Base-by-base conservation (phyloP, 495 filamentous ascomycete species). In the Hypoxylon fuscum region DNA sequence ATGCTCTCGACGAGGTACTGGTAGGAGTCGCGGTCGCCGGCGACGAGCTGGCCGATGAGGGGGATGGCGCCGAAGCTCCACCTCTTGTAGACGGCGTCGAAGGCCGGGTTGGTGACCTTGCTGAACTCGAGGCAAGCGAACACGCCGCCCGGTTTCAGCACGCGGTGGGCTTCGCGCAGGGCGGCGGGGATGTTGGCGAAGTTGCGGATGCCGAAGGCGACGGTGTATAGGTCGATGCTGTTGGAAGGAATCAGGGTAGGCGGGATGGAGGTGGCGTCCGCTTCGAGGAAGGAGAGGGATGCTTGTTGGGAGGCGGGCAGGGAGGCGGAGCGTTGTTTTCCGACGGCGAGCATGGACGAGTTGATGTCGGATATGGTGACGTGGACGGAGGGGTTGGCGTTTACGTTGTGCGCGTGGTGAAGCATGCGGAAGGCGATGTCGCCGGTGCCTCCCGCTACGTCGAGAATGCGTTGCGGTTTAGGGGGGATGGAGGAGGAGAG, bases 1-100 rank as follows among this genome's bases (percentile, higher is more conserved):
- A 98, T 98, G 76, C 92, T 96, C 84, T 98, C 95, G 21, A 98
- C 96, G 31, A 98, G 77, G 78, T 98, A 98, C 84, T 98, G 96
- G 74, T 98, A 98, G 70, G 92, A 96, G 65, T 92, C 93, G 46
- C 95, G 81, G 72, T 98, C 95, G 2, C 90, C 94, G 2, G 95
- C 96, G 25, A 98, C 93, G 62, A 98, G 64, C 78, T 98, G 93
- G 14, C 95, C 95, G 72, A 98, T 96, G 41, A 98, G 68, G 1
- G 95, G 95, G 62, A 98, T 98, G 12, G 92, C 91, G 45, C 86
- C 81, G 76, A 98, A 98, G 63, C 92, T 96, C 91, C 96, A 98
- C 51, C 91, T 79, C 81, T 96, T 96, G 77, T 98, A 98, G 2
- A 94, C 72, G n/a, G 83, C 85, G 77, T 97, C 88, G 68, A 97